These are phyloP conservation scores for Kwoniella heveanensis DNA, from an alignment of 768 basidiomycete species.

Conservation along the genomic window DNA sequence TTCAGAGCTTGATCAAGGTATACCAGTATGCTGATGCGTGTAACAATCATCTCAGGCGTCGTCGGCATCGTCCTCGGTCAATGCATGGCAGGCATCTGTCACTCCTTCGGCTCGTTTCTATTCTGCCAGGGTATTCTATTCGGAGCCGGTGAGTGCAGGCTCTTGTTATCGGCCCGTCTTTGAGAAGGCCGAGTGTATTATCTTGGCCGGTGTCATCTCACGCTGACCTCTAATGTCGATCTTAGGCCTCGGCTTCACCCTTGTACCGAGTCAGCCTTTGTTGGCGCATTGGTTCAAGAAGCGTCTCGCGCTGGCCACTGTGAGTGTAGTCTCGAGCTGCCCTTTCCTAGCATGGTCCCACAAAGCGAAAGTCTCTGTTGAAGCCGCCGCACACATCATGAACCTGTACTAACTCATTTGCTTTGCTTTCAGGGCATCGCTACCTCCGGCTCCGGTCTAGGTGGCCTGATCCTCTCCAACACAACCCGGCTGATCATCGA, in stretches of 20 bases:
- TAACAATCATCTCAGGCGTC: slow-evolving; percentile 20
- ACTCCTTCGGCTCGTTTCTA: slow-evolving; percentile 35
- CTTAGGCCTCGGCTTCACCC: slow-evolving; percentile 19
- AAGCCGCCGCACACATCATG: no score
- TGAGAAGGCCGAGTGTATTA: no score
- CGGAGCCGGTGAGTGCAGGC: slow-evolving; percentile 29
- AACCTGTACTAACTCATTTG: no score
- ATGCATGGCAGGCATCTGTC: slow-evolving; percentile 43
- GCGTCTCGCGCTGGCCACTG: slow-evolving; percentile 37
- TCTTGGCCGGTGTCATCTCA: no score
- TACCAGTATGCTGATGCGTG: background rate
- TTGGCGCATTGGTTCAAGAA: slow-evolving; percentile 46
- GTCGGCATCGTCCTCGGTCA: slow-evolving; percentile 33
- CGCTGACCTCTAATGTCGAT: background rate
- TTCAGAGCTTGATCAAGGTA: no score
- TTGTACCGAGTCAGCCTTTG: slow-evolving; percentile 39
- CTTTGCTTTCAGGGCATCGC: slow-evolving; percentile 35
- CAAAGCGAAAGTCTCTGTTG: no score
- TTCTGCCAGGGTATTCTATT: slow-evolving; percentile 46
- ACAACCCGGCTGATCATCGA: slow-evolving; percentile 39
- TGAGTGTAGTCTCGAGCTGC: slow-evolving; percentile 11
- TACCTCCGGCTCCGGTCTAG: slow-evolving; percentile 47
- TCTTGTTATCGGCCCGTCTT: no score
- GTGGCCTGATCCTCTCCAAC: slow-evolving; percentile 41
- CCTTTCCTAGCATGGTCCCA: no score